A percentile compares a stretch with the other conserved stretches of the same genome.
Evolutionary conservation across 202 grass and related monocot genomes (phyloP).

Genomic region (Tripidium arundinaceum): DNA sequence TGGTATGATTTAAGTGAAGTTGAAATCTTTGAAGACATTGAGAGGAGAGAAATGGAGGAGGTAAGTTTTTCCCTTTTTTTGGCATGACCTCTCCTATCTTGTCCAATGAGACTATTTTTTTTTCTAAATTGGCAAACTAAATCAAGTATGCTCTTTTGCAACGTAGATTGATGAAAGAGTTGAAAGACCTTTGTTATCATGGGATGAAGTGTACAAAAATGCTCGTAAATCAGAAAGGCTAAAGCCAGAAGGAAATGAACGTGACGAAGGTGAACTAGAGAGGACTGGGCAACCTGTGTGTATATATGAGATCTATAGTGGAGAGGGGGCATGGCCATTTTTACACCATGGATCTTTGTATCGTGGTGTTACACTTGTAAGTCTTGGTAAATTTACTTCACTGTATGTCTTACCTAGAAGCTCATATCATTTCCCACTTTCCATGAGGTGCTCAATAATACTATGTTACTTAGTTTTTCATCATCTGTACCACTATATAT

Average conservation of each 20-base stretch:
- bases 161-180: constrained; percentile 88
- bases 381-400: constrained; percentile 33
- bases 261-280: constrained; percentile 93
- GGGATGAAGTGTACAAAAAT: constrained; percentile 90
- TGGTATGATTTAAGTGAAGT: constrained; percentile 76
- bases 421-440: constrained; percentile 8
- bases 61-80: constrained; percentile 39
- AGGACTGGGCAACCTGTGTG: constrained; percentile 81
- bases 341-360: constrained; percentile 94
- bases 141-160: constrained; percentile 17
- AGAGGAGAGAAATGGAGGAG: constrained; percentile 82
- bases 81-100: constrained; percentile 17
- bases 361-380: constrained; percentile 86
- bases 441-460: not conserved
- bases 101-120: not conserved
- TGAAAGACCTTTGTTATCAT: constrained; percentile 72
- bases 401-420: not conserved
- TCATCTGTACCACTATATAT: not conserved
- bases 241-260: constrained; percentile 72
- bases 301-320: constrained; percentile 91
- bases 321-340: constrained; percentile 79
- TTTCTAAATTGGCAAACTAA: constrained; percentile 4
- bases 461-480: not conserved
- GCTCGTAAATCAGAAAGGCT: constrained; percentile 81
- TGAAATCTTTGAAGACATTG: constrained; percentile 74